Evolutionary conservation across 495 filamentous ascomycete species (phyloP).

Genomic region (Penicillium waksmanii): DNA sequence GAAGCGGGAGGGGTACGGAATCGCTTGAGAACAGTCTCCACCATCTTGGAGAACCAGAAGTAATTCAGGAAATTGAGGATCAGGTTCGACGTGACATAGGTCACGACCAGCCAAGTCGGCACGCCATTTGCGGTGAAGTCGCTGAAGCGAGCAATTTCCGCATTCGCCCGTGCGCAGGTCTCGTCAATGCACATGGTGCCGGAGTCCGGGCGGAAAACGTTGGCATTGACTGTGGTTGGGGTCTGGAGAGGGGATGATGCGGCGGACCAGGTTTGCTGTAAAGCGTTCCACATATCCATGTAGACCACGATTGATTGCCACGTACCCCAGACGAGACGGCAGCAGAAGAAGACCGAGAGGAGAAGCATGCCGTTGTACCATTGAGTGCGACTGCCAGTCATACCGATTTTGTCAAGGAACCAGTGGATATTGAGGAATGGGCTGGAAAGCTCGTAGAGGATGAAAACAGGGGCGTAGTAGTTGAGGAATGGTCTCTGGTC

Average conservation of each 20-base stretch:
- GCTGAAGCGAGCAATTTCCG: constrained; percentile 57
- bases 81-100: constrained; percentile 78
- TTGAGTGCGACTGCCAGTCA: constrained; percentile 82
- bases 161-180: constrained; percentile 39
- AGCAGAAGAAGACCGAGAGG: constrained; percentile 75
- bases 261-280: constrained; percentile 51
- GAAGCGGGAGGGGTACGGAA: constrained; percentile 58
- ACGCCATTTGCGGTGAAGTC: constrained; percentile 52
- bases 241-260: constrained; percentile 25
- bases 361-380: constrained; percentile 82
- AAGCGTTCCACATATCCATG: constrained; percentile 73
- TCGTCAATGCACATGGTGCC: constrained; percentile 39
- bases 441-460: constrained; percentile 96
- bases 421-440: constrained; percentile 97
- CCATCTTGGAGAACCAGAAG: constrained; percentile 98
- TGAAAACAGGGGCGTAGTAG: constrained; percentile 87
- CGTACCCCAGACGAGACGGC: constrained; percentile 89
- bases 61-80: constrained; percentile 87
- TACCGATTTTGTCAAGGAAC: constrained; percentile 97
- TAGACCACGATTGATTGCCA: constrained; percentile 79
- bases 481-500: constrained; percentile 87
- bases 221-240: constrained; percentile 37
- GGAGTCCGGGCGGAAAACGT: constrained; percentile 38
- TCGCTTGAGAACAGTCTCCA: constrained; percentile 83
- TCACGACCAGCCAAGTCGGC: constrained; percentile 77